Base-by-base conservation (phyloP, 2,329 filamentous ascomycete species). In the Fusarium succisae region DNA sequence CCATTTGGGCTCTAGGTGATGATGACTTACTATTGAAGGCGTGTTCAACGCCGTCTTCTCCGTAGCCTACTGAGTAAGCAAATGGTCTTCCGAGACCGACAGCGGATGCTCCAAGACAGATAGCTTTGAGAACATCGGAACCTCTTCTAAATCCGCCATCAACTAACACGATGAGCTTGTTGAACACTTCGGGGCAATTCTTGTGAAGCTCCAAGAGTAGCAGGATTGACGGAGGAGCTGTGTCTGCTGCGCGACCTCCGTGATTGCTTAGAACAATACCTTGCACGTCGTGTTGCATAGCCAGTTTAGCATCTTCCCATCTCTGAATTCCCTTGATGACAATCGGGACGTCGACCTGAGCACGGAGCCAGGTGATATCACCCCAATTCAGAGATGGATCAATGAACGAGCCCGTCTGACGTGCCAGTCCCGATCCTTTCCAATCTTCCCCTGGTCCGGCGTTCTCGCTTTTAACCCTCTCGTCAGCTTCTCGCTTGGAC, bases 201-300 rank as follows among this genome's bases (percentile, higher is more conserved):
- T 28, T 37, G 1, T 58, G 60, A 14, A 63, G 20, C 22, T 63
- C 60, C 28, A 63, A 24, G 13, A 63, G 43, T 18, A 45, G 28
- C 14, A 63, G 10, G 3, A 63, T 48, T 6, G 53, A 13, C 6
- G 61, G 54, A 1, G 44, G 35, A 9, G 61, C 53, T n/a, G 35
- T 88, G 66, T 89, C 87, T 3, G 86, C 77, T 58, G 82, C 86
- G 44, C 92, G 81, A 0, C 92, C 92, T 4, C 92, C 92, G 79
- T 94, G 92, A 74, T 94, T 94, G 20, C 87, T 89, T 4, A 94
- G 84, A 3, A 94, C 86, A 54, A 94, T 92, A 0, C 90, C 92
- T 73, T 94, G 89, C 7, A 89, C 88, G 0, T 90, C 91, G 18
- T 86, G 77, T 58, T 91, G 86, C 41, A 91, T 85, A 5, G 90